A percentile compares a stretch with the other conserved stretches of the same genome.
These are phyloP conservation scores for Wallacemonas sp. DNA, from an alignment of 208 protist genomes.

Conservation along the genomic window DNA sequence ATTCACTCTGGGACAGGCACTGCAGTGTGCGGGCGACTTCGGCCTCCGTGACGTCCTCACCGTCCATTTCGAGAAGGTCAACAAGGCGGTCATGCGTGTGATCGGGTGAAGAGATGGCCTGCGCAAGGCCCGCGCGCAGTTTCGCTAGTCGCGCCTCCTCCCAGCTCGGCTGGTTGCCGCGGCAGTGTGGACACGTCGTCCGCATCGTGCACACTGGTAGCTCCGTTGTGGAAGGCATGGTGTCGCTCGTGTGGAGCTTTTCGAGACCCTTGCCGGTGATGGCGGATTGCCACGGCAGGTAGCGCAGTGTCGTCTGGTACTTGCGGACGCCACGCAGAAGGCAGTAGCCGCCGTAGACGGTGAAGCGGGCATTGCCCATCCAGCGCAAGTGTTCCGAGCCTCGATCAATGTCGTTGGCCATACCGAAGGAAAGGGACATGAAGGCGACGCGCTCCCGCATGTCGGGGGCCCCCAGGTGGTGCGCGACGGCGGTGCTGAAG, in stretches of 20 bases:
- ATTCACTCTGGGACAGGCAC: slow-evolving; percentile 21
- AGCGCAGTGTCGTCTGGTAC: slow-evolving; percentile 64
- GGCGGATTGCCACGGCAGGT: slow-evolving; percentile 64
- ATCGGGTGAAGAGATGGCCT: neutral
- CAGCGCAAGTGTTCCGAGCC: slow-evolving; percentile 82
- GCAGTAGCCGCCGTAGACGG: slow-evolving; percentile 63
- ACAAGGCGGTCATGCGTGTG: neutral
- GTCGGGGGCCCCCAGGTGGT: slow-evolving; percentile 34
- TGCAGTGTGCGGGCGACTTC: neutral
- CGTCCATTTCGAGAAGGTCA: slow-evolving; percentile 7
- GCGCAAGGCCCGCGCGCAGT: neutral
- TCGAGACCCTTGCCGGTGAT: slow-evolving; percentile 37
- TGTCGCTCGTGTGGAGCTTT: slow-evolving; percentile 45
- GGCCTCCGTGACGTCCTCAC: slow-evolving; percentile 9
- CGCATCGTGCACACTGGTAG: slow-evolving; percentile 66
- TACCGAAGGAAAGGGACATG: slow-evolving; percentile 85
- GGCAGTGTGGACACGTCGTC: slow-evolving; percentile 63
- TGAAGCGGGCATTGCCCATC: slow-evolving; percentile 84
- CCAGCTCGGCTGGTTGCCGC: slow-evolving; percentile 19
- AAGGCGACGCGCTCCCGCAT: slow-evolving; percentile 68
- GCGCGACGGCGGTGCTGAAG: slow-evolving; percentile 39
- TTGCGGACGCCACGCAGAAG: slow-evolving; percentile 49
- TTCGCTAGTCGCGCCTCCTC: neutral
- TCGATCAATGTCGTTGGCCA: slow-evolving; percentile 81
- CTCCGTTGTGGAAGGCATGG: slow-evolving; percentile 34